Conservation (phyloP, 1,139 yeast species). For the Pichia sp. region DNA sequence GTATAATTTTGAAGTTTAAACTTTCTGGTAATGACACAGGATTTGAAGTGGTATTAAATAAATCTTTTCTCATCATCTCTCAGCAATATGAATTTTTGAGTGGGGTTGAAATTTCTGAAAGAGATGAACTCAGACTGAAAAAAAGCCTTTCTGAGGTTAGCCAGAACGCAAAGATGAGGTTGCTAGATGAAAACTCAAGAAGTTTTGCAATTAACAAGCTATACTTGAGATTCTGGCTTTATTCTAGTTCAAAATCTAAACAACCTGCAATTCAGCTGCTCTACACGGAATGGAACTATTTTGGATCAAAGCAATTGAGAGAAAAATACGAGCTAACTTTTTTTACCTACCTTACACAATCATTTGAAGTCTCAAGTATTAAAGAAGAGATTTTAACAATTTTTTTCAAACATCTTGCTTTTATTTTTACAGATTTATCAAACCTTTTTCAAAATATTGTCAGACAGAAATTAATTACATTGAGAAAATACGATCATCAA, state of each 20-base stretch:
- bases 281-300: slow-evolving; percentile 30
- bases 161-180: slow-evolving; percentile 4
- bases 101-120: slow-evolving; percentile 8
- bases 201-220: not conserved
- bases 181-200: slow-evolving; percentile 2
- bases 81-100: slow-evolving; percentile 15
- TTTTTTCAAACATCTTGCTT: slow-evolving; percentile 15
- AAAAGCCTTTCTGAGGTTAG: slow-evolving; percentile 12
- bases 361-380: slow-evolving; percentile 6
- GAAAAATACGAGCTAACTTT: slow-evolving; percentile 24
- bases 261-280: slow-evolving; percentile 22
- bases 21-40: not conserved
- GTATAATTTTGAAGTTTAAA: slow-evolving; percentile 13
- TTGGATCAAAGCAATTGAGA: slow-evolving; percentile 21
- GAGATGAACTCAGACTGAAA: slow-evolving; percentile 11
- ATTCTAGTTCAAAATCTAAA: slow-evolving; percentile 5
- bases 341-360: slow-evolving; percentile 17
- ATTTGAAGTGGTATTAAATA: not conserved
- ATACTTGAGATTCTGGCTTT: slow-evolving; percentile 16
- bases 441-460: slow-evolving; percentile 6
- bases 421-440: slow-evolving; percentile 7
- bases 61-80: slow-evolving; percentile 3
- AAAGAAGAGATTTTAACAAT: slow-evolving; percentile 8
- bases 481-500: not conserved
- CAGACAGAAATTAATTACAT: not conserved